phyloP scores from a whole-genome alignment of 2,329 filamentous ascomycete genomes.

The Conoideocrella luteorostrata region DNA sequence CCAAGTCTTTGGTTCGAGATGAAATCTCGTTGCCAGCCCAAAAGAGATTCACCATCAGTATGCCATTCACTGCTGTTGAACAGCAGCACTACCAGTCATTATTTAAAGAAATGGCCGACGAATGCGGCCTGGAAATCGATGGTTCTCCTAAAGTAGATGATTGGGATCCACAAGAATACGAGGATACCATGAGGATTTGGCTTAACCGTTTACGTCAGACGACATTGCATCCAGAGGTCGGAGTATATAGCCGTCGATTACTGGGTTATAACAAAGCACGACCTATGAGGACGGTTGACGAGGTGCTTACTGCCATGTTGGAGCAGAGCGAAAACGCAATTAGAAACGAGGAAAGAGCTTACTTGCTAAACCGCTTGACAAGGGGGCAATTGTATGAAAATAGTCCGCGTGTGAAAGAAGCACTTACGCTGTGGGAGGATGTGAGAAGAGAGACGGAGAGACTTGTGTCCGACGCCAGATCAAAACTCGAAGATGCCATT shows the following conservation, averaged over 20 bases:
- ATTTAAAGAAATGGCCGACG: constrained; percentile 67
- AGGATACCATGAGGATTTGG: constrained; percentile 71
- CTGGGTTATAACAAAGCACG: constrained; percentile 56
- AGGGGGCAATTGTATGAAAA: constrained; percentile 77
- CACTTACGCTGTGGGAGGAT: constrained; percentile 62
- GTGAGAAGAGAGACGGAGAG: constrained; percentile 42
- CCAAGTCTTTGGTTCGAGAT: constrained; percentile 70
- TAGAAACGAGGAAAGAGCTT: constrained; percentile 60
- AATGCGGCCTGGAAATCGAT: constrained; percentile 56
- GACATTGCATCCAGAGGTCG: constrained; percentile 80
- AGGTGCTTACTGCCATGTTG: constrained; percentile 88
- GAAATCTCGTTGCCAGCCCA: constrained; percentile 78
- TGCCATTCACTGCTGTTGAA: constrained; percentile 85
- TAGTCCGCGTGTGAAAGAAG: constrained; percentile 58
- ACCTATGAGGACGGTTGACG: constrained; percentile 71
- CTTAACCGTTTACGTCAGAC: constrained; percentile 73
- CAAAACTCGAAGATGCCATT: constrained; percentile 50
- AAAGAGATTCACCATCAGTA: constrained; percentile 77
- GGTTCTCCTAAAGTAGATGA: constrained; percentile 56
- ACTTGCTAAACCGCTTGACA: constrained; percentile 57
- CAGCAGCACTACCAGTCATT: constrained; percentile 80
- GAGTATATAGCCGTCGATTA: constrained; percentile 56
- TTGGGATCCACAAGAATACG: constrained; percentile 61
- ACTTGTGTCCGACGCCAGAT: constrained; percentile 58
- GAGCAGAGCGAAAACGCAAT: constrained; percentile 69